Evolutionary conservation across 306 rosid genomes (phyloP).

Genomic region (Citrullus colocynthis): DNA sequence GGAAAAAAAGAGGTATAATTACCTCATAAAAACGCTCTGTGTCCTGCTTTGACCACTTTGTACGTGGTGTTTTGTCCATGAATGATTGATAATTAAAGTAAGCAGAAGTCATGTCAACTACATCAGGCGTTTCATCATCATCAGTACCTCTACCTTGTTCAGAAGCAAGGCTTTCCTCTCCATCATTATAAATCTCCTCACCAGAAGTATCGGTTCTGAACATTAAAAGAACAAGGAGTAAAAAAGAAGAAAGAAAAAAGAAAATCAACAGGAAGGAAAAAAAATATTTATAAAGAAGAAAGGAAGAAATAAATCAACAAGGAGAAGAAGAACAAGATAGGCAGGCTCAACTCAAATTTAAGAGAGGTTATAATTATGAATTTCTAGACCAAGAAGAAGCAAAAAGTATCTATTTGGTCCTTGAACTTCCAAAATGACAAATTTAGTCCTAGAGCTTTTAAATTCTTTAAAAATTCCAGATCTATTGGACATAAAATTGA

Average conservation of each 20-base stretch:
- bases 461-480: too few species aligned
- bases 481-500: not conserved
- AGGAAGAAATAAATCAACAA: not conserved
- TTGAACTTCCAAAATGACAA: not conserved
- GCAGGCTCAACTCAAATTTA: not conserved
- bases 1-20: not conserved
- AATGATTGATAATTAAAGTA: constrained; percentile 56
- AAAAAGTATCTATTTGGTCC: too few species aligned
- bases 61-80: constrained; percentile 56
- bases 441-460: not conserved
- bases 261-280: not conserved
- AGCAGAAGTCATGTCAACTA: constrained; percentile 17
- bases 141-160: constrained; percentile 43
- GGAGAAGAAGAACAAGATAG: not conserved
- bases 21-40: constrained; percentile 76
- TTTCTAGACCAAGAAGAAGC: too few species aligned
- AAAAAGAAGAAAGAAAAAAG: not conserved
- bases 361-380: too few species aligned
- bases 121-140: constrained; percentile 36
- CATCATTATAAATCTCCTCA: constrained; percentile 25
- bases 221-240: constrained; percentile 9
- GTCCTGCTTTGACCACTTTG: constrained; percentile 72
- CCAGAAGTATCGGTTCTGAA: constrained; percentile 30
- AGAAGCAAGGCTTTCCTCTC: constrained; percentile 30
- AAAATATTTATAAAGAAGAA: not conserved